Conservation (phyloP, 768 basidiomycete species). For the Suillus clintonianus region DNA sequence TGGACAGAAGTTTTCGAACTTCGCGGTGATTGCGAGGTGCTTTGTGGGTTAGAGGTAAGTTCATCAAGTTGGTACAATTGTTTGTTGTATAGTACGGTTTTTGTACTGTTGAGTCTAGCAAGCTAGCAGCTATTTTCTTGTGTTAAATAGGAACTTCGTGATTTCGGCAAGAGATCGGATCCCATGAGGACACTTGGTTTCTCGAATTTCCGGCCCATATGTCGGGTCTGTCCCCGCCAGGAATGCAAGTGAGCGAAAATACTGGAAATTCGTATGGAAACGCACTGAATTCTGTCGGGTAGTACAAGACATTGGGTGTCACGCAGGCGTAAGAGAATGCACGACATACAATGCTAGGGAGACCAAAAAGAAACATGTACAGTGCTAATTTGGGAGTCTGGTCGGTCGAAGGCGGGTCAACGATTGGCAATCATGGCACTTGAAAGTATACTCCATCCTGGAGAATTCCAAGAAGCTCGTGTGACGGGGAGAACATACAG, state of each 20-base stretch:
- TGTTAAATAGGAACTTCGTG: not conserved
- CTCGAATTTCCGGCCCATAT: not conserved
- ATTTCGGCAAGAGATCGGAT: not conserved
- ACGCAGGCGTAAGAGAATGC: not conserved
- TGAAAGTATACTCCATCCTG: not conserved
- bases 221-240: not conserved
- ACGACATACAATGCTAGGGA: not conserved
- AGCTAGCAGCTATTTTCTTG: not conserved
- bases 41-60: not conserved
- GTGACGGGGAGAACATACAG: not conserved
- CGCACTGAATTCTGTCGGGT: too few relatives aligned
- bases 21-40: conserved; percentile 1
- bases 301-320: too few relatives aligned
- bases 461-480: not conserved
- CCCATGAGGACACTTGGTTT: not conserved
- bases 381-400: too few relatives aligned
- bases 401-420: too few relatives aligned
- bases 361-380: too few relatives aligned
- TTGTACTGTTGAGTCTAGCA: not conserved
- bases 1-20: conserved; percentile 6
- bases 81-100: not conserved
- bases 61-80: not conserved
- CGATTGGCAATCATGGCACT: not conserved
- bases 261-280: too few relatives aligned
- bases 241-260: not conserved